These are phyloP conservation scores for Boletellus sp. DNA, from an alignment of 768 basidiomycete species.

Conservation along the genomic window DNA sequence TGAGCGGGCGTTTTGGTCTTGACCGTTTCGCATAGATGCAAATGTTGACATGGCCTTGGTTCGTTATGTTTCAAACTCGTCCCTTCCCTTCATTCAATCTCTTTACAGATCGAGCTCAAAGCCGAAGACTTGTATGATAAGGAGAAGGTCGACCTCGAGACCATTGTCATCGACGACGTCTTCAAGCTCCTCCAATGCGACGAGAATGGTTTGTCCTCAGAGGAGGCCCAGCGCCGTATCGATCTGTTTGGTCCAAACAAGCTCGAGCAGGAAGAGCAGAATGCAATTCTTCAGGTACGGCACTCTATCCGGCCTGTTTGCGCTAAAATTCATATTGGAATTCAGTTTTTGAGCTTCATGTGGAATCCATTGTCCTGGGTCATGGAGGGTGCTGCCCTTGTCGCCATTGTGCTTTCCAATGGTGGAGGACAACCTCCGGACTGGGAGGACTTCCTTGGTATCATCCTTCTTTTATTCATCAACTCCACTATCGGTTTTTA, in stretches of 20 bases:
- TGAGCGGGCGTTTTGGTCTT: background rate
- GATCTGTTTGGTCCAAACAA: conserved; percentile 97
- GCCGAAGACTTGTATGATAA: conserved; percentile 96
- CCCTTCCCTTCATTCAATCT: background rate
- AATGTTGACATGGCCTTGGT: conserved; percentile 84
- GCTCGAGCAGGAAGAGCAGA: conserved; percentile 87
- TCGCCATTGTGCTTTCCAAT: conserved; percentile 95
- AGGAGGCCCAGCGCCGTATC: conserved; percentile 79
- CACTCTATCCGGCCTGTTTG: background rate
- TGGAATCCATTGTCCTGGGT: conserved; percentile 99
- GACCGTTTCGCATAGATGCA: conserved; percentile 51
- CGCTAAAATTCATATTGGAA: background rate
- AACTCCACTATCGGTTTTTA: conserved; percentile 98
- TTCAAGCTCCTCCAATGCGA: conserved; percentile 92
- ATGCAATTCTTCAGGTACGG: conserved; percentile 78
- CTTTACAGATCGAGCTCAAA: conserved; percentile 70
- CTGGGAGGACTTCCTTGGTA: conserved; percentile 98
- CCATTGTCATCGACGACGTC: conserved; percentile 93
- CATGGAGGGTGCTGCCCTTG: conserved; percentile 95
- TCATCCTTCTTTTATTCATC: conserved; percentile 84
- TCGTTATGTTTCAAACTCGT: conserved; percentile 18
- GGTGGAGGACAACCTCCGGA: conserved; percentile 84
- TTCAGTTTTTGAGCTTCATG: conserved; percentile 92
- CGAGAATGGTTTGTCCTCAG: conserved; percentile 69
- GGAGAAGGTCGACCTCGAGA: conserved; percentile 99